Conservation (phyloP, 345 rosid species). For the Stellera chamaejasme region DNA sequence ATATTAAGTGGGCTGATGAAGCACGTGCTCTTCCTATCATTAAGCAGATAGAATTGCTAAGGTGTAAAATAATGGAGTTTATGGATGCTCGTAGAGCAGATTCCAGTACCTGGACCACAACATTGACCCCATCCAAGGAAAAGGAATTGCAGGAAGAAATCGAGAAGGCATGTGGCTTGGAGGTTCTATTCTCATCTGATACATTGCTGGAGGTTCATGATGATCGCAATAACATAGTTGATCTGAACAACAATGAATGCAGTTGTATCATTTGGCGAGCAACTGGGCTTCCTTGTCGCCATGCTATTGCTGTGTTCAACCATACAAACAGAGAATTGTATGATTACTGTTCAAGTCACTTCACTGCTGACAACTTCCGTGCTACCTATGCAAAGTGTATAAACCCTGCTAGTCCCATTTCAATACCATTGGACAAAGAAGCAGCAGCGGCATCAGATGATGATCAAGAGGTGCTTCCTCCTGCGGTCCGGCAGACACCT, state of each 20-base stretch:
- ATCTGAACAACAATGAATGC: conserved; percentile 49
- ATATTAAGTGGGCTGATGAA: conserved; percentile 66
- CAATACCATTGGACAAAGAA: conserved; percentile 19
- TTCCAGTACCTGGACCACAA: conserved; percentile 47
- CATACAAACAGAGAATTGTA: conserved; percentile 36
- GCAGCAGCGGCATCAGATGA: conserved; percentile 20
- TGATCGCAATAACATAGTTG: conserved; percentile 58
- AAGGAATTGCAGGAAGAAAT: conserved; percentile 48
- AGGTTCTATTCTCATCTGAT: conserved; percentile 72
- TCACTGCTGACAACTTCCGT: conserved; percentile 46
- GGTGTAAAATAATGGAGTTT: conserved; percentile 43
- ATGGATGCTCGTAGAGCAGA: conserved; percentile 34
- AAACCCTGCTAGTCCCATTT: conserved; percentile 26
- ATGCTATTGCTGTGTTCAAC: conserved; percentile 72
- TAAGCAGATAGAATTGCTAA: conserved; percentile 49
- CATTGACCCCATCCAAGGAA: conserved; percentile 73
- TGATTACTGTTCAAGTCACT: conserved; percentile 61
- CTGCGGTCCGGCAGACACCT: conserved; percentile 32
- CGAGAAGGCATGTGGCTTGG: conserved; percentile 33
- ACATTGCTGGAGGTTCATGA: conserved; percentile 88
- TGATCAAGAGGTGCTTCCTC: conserved; percentile 55
- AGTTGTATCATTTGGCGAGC: conserved; percentile 70
- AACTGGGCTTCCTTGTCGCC: conserved; percentile 71
- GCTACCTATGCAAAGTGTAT: conserved; percentile 43
- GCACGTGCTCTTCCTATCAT: conserved; percentile 58